Evolutionary conservation across 2,329 filamentous ascomycete species (phyloP).

Genomic region (Aspergillus proliferans): DNA sequence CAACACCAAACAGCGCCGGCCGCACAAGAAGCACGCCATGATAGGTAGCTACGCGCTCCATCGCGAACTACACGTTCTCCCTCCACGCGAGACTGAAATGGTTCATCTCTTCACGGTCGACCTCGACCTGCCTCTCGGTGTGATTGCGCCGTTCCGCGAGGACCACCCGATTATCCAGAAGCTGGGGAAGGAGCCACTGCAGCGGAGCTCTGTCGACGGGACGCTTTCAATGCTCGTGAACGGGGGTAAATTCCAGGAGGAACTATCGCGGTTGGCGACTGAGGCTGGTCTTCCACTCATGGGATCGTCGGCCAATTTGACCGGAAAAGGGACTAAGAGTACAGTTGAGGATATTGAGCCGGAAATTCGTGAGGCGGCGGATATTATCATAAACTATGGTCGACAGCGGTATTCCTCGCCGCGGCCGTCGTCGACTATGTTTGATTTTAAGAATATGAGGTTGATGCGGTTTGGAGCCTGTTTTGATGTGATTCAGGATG

Average conservation of each 20-base stretch:
- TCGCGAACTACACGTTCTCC: constrained; percentile 15
- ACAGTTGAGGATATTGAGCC: constrained; percentile 24
- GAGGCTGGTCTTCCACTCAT: constrained; percentile 17
- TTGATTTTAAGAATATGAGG: constrained; percentile 19
- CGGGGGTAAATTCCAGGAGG: constrained; percentile 20
- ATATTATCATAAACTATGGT: constrained; percentile 29
- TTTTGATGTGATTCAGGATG: constrained; percentile 24
- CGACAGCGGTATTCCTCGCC: constrained; percentile 18
- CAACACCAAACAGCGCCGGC: constrained; percentile 14
- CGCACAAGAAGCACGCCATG: constrained; percentile 23
- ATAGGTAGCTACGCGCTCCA: constrained; percentile 21
- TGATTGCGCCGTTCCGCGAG: constrained; percentile 16
- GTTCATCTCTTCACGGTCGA: constrained; percentile 17
- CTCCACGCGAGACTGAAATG: constrained; percentile 9
- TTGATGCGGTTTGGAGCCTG: constrained; percentile 24
- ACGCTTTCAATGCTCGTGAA: constrained; percentile 25
- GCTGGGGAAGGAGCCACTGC: constrained; percentile 10
- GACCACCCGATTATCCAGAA: constrained; percentile 20
- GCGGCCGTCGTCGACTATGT: constrained; percentile 22
- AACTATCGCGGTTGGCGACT: constrained; percentile 17
- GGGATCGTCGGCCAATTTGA: constrained; percentile 27
- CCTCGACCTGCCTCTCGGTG: constrained; percentile 20
- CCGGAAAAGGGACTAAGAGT: constrained; percentile 23
- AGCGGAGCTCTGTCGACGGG: constrained; percentile 11
- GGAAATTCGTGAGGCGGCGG: constrained; percentile 20